These are phyloP conservation scores for Russula sp. DNA, from an alignment of 768 basidiomycete species.

Conservation along the genomic window DNA sequence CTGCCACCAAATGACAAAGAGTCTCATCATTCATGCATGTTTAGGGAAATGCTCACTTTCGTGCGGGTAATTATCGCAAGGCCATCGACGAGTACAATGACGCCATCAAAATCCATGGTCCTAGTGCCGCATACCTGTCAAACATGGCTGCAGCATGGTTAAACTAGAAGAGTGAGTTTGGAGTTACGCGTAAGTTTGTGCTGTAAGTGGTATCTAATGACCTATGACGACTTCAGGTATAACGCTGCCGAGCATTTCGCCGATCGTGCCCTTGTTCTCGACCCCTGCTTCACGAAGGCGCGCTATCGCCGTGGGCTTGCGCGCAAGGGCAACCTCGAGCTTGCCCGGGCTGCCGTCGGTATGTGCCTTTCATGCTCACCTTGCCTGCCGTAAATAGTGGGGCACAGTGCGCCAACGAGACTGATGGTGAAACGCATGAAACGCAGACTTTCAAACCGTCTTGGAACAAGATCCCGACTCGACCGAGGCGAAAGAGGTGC, in stretches of 20 bases:
- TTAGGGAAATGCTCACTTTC: conserved; percentile 48
- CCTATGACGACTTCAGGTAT: not conserved
- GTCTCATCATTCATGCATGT: not conserved
- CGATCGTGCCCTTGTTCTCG: conserved; percentile 17
- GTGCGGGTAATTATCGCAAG: conserved; percentile 38
- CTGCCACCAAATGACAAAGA: not conserved
- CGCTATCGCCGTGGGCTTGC: conserved; percentile 40
- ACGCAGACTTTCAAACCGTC: conserved; percentile 35
- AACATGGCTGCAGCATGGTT: conserved; percentile 48
- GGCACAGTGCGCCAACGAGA: not conserved
- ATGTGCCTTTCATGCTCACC: not conserved
- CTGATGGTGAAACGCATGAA: not conserved
- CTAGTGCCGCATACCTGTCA: conserved; percentile 40
- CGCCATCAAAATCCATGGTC: conserved; percentile 42
- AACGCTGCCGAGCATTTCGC: not conserved
- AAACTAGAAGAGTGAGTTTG: conserved; percentile 37
- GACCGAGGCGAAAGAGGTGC: conserved; percentile 29
- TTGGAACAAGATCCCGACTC: conserved; percentile 35
- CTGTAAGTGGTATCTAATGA: not conserved
- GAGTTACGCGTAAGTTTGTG: not conserved
- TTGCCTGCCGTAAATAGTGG: not conserved
- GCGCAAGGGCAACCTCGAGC: conserved; percentile 34
- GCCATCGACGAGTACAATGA: conserved; percentile 44
- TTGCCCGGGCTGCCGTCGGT: conserved; percentile 34
- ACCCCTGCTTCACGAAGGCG: conserved; percentile 39